Conservation (phyloP, 148 eudicot species). For the Rhododendron williamsianum region DNA sequence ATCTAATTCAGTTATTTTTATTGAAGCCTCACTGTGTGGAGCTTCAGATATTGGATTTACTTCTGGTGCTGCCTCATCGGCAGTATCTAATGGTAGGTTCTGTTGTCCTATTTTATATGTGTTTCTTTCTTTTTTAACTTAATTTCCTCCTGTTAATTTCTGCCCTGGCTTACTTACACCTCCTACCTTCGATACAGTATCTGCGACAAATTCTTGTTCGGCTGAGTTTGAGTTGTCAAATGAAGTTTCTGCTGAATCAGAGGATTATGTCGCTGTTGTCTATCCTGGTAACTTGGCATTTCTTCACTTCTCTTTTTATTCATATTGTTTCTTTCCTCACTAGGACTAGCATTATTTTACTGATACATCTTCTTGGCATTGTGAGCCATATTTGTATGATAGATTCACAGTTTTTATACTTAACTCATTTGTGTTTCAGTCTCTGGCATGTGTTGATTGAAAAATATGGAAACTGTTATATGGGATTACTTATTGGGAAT, state of each 20-base stretch:
- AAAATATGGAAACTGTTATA: background rate
- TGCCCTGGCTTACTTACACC: background rate
- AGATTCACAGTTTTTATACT: background rate
- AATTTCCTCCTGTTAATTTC: background rate
- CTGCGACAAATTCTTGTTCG: background rate
- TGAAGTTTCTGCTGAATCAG: background rate
- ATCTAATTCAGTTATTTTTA: background rate
- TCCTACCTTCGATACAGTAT: background rate
- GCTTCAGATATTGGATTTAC: background rate
- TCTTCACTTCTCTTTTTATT: too few relatives aligned
- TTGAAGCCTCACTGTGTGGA: background rate
- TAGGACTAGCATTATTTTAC: background rate
- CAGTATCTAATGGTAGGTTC: slow-evolving; percentile 3
- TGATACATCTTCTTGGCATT: too few relatives aligned
- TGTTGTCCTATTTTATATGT: background rate
- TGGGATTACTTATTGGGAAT: background rate
- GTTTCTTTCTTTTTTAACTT: background rate
- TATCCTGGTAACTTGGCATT: background rate
- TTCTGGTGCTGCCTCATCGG: background rate
- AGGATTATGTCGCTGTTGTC: background rate
- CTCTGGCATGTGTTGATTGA: background rate
- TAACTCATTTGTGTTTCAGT: background rate
- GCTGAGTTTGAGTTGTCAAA: background rate
- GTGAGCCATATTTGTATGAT: background rate
- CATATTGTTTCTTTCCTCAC: background rate